A percentile compares a stretch with the other conserved stretches of the same genome.
Conservation (phyloP, 1,284 basidiomycete species). For the Cystobasidium pallidum region DNA sequence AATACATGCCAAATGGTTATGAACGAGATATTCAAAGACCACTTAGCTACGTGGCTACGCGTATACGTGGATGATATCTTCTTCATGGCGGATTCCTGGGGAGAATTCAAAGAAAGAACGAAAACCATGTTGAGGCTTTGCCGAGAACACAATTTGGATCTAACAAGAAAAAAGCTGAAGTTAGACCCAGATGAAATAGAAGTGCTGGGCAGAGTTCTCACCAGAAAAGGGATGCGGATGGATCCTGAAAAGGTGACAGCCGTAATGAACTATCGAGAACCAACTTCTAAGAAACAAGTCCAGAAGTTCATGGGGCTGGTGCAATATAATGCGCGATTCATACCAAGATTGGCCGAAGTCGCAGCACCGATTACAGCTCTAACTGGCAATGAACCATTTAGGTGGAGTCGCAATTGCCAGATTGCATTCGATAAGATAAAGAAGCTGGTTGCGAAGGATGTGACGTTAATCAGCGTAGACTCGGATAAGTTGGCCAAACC, state of each 20-base stretch:
- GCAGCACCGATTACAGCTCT: background rate
- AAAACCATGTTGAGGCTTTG: too few species aligned
- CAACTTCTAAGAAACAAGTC: background rate
- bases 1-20: conserved; percentile 7
- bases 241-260: too few species aligned
- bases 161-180: too few species aligned
- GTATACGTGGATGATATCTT: conserved; percentile 1
- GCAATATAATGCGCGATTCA: background rate
- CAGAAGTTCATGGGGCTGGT: conserved; percentile 1
- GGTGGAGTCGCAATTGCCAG: too few species aligned
- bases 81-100: conserved; percentile 3
- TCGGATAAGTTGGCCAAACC: background rate
- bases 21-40: conserved; percentile 5
- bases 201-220: too few species aligned
- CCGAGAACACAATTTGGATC: too few species aligned
- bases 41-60: background rate
- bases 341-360: conserved; percentile 7
- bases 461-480: too few species aligned
- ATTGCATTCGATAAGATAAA: too few species aligned
- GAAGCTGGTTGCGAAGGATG: too few species aligned
- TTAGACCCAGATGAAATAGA: too few species aligned
- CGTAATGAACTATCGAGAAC: too few species aligned
- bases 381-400: background rate
- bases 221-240: too few species aligned
- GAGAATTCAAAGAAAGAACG: background rate